phyloP scores from a whole-genome alignment of 2,329 filamentous ascomycete species.

The Diplodia sapinea region DNA sequence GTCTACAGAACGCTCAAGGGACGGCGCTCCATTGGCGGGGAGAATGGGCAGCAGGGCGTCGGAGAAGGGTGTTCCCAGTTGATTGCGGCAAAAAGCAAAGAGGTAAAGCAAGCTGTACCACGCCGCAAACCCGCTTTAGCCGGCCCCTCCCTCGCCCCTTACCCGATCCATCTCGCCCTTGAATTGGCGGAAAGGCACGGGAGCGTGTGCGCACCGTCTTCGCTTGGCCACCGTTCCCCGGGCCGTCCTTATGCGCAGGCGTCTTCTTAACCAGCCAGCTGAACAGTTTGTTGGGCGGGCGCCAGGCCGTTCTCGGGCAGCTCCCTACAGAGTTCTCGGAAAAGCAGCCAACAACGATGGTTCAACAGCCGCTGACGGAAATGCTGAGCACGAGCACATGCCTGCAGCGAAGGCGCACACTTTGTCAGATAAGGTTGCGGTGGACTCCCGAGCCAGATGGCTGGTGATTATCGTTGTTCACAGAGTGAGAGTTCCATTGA shows the following conservation, averaged over 20 bases:
- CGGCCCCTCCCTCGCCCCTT: constrained; percentile 2
- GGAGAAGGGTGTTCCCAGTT: constrained; percentile 3
- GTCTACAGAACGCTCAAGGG: neutral
- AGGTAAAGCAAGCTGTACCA: neutral
- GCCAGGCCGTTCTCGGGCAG: constrained; percentile 7
- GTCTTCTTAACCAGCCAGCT: neutral
- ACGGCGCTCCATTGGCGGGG: constrained; percentile 1
- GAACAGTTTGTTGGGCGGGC: constrained; percentile 11
- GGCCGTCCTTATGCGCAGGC: neutral
- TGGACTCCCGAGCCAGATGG: neutral
- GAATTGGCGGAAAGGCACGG: constrained; percentile 17
- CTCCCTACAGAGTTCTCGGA: neutral
- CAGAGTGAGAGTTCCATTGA: neutral
- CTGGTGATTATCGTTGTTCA: neutral
- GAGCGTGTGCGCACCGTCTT: constrained; percentile 21
- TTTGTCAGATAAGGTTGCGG: constrained; percentile 15
- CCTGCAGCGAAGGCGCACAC: neutral
- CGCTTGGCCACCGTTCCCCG: neutral
- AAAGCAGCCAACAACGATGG: neutral
- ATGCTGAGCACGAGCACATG: neutral
- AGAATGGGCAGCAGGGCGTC: too few relatives aligned
- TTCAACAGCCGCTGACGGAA: neutral
- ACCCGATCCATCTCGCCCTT: neutral
- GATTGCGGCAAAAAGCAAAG: constrained; percentile 14
- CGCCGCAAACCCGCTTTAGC: constrained; percentile 16